Conservation (phyloP, 495 filamentous ascomycete species). For the Sphaerosporella brunnea region DNA sequence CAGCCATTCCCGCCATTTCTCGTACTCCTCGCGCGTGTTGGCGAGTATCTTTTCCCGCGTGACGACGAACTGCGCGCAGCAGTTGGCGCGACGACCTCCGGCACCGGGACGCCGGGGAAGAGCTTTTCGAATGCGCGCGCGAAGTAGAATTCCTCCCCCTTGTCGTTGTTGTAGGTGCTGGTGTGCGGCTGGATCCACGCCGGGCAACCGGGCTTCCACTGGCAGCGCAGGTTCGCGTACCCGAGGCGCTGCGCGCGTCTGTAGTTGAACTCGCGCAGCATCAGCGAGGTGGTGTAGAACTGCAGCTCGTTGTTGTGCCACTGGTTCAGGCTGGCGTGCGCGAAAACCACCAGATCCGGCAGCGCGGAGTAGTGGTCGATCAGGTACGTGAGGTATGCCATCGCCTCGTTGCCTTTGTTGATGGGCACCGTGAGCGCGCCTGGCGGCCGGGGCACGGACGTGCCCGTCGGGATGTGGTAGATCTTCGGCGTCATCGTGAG, state of each 20-base stretch:
- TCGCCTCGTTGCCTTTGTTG: constrained; percentile 38
- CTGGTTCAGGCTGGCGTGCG: constrained; percentile 30
- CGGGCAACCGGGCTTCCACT: constrained; percentile 44
- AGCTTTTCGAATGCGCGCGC: constrained; percentile 37
- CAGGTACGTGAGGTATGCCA: constrained; percentile 44
- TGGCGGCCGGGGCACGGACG: neutral
- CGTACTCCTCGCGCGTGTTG: constrained; percentile 37
- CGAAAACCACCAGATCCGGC: constrained; percentile 31
- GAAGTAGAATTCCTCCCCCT: constrained; percentile 15
- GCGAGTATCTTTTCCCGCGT: constrained; percentile 34
- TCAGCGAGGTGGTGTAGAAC: constrained; percentile 15
- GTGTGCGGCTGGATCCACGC: constrained; percentile 39
- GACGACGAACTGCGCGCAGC: constrained; percentile 58
- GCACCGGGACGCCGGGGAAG: constrained; percentile 37
- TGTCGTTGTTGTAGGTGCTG: constrained; percentile 13
- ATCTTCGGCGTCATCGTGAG: constrained; percentile 13
- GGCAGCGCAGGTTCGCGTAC: constrained; percentile 50
- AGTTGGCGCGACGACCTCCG: constrained; percentile 37
- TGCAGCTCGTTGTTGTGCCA: constrained; percentile 37
- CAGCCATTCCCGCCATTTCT: constrained; percentile 41
- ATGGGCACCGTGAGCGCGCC: constrained; percentile 13
- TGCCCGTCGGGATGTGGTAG: constrained; percentile 15
- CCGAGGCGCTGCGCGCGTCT: constrained; percentile 29
- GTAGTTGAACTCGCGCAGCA: constrained; percentile 25
- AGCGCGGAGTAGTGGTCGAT: constrained; percentile 34